Base-by-base conservation (phyloP, 192 early-diverging fungal genomes). In the Blastocladiella britannica region DNA sequence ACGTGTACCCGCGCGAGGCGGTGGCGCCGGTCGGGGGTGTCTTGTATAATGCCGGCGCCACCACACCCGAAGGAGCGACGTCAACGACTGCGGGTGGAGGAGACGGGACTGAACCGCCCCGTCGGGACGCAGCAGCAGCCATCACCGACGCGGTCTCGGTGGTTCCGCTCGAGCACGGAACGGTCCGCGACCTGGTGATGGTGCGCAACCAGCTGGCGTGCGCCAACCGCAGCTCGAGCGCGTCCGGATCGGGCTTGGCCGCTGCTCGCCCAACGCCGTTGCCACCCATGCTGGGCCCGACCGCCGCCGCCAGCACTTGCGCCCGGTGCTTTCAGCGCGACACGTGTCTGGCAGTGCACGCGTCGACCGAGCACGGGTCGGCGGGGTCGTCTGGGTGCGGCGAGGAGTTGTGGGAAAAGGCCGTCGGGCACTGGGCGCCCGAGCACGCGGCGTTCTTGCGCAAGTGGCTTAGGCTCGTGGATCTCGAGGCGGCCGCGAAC, bases 381-480 rank as follows among this genome's bases (percentile, higher is more conserved):
- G 58, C 58, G 0, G 65, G 65, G 15, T 69, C 76, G 2, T 79
- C 81, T 47, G 78, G 80, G 0, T 59, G 89, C 5, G 72, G 63
- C 0, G 53, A 47, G 15, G n/a, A 64, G 0, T 51, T 81, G 29
- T 93, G 87, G 74, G 70, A 83, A 3, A 63, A 77, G 18, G 63
- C 65, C 7, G 81, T 78, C 0, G 71, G 61, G 1, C 81, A 86
- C 61, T 26, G 93, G 22, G 75, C 63, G 3, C 63, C 63, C 1
- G 55, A 56, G 4, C 81, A 88, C n/a, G 23, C 74, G 12, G 63
- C 55, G 37, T 96, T 94, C 66, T 79, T 91, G 54, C 70, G 69
- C 25, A 73, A 80, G 20, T 94, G 93, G 91, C 76, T 83, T 56
- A 58, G 63, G 20, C 56, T 93, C 26, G 71, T 97, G 25, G 70